Base-by-base conservation (phyloP, 306 rosid species). In the Fagus sylvatica region DNA sequence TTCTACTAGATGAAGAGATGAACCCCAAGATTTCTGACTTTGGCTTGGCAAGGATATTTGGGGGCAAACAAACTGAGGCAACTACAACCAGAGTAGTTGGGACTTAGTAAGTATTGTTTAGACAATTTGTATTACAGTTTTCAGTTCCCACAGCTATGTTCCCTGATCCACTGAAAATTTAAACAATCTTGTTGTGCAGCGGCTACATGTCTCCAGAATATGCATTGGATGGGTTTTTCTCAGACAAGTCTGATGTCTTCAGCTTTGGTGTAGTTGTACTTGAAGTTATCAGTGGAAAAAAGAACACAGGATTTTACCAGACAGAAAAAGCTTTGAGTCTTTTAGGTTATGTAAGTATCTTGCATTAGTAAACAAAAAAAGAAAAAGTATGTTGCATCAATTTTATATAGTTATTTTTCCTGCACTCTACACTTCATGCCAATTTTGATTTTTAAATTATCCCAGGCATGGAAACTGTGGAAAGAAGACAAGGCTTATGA, bases 221-320 rank as follows among this genome's bases (percentile, higher is more conserved):
- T 4, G 87, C 88, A 3, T 71, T 84, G 48, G 90, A 86, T 0
- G 90, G 90, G 54, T 1, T 67, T n/a, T 90, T 88, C 67, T 90
- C 91, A 1, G 49, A 74, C 17, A 90, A 90, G 65, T 86, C 88
- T 0, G 90, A 88, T 17, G 88, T 82, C 5, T 90, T 84, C 74
- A 88, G 94, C 72, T 90, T 88, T 19, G 91, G 94, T 1, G 89
- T 90, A 32, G 87, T 90, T 4, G 37, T 90, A 1, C 73, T 90
- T 15, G 91, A 88, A 79, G 81, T 90, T 67, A 65, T 90, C 1
- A 82, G 90, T 2, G 90, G 91, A 6, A 88, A 74, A 79, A 78
- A 39, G 85, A 86, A 88, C 69, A 83, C 91, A 0, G 82, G 90
- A 64, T 85, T 88, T 39, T 83, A 60, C 49, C 76, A 82, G 19